phyloP scores from a whole-genome alignment of 139 green algal genomes.

The Picochlorum sp. region DNA sequence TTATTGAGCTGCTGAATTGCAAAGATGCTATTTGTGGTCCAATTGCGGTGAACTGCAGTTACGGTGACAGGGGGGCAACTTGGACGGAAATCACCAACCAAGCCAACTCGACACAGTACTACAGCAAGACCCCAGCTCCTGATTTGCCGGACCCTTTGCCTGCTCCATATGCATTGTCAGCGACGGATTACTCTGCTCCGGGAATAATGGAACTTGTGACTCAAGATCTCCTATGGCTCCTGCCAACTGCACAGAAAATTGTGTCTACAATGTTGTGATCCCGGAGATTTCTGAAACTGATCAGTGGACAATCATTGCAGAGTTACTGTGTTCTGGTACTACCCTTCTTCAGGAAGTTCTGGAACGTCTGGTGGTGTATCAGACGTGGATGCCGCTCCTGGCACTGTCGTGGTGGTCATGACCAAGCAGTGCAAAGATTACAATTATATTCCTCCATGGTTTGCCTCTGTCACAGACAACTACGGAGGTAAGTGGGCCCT shows the following conservation, averaged over 20 bases:
- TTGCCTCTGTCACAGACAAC: constrained; percentile 2
- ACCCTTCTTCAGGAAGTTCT: neutral
- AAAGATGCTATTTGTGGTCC: neutral
- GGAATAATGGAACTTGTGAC: neutral
- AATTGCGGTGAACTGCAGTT: constrained; percentile 4
- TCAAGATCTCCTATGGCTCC: neutral
- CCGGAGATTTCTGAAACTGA: neutral
- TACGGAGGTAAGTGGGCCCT: neutral
- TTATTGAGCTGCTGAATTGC: constrained; percentile 1
- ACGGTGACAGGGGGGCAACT: neutral
- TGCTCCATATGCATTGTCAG: constrained; percentile 4
- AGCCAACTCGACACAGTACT: constrained; percentile 1
- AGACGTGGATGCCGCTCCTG: neutral
- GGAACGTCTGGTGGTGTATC: neutral
- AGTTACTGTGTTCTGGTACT: neutral
- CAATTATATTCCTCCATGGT: constrained; percentile 2
- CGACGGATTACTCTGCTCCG: neutral
- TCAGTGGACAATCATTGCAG: constrained; percentile 2
- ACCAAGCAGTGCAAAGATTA: constrained; percentile 6
- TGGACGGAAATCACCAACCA: neutral
- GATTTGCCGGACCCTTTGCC: neutral
- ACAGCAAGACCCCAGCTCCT: neutral
- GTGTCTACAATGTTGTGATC: neutral
- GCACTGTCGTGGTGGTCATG: neutral
- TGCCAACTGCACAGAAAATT: constrained; percentile 4